Evolutionary conservation across 2,329 filamentous ascomycete genomes (phyloP), one percentile per base, ranked within the genome.

Genomic region (Fusarium staphyleae): DNA sequence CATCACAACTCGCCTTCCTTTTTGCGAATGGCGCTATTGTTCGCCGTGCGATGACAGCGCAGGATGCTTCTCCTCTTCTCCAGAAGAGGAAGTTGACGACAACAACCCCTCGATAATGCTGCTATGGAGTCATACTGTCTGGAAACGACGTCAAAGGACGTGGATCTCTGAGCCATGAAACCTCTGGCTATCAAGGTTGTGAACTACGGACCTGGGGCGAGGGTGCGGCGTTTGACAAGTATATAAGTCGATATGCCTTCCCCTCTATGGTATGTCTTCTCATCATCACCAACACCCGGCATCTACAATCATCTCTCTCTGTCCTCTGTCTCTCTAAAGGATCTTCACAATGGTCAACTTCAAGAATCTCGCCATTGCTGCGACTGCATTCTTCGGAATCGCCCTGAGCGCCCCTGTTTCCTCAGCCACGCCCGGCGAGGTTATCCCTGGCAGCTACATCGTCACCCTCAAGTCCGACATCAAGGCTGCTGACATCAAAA

Each of bases 381-480:
- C 65, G 18, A 47, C 66, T 6, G 48, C 66, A 30, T 57, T 72
- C 32, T 53, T 69, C 28, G 56, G 68, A 15, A 36, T 57, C 35
- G 52, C 40, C 26, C 36, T 57, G 18, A 62, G 62, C 10, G 63
- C 63, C 33, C 67, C 69, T 22, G 43, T 64, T 28, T 52, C 52
- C 7, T 55, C 63, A 42, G 54, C 50, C 19, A 57, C 52, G 43
- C 43, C 57, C 9, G 55, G 48, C 32, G 26, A 62, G 26, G 49
- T 74, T 46, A 60, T 77, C 37, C 65, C 73, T 40, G 72, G 70
- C 62, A 78, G 77, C 48, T 88, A 85, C 72, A 86, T 87, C 62
- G 78, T 87, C 30, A 83, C 87, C 41, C 85, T 86, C 72, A 83
- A 86, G 71, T 73, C 74, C 57, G 78, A 76, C 45, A 75, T 76